These are phyloP conservation scores for Raddia distichophylla DNA, from an alignment of 176 grass and related monocot genomes.

Conservation along the genomic window DNA sequence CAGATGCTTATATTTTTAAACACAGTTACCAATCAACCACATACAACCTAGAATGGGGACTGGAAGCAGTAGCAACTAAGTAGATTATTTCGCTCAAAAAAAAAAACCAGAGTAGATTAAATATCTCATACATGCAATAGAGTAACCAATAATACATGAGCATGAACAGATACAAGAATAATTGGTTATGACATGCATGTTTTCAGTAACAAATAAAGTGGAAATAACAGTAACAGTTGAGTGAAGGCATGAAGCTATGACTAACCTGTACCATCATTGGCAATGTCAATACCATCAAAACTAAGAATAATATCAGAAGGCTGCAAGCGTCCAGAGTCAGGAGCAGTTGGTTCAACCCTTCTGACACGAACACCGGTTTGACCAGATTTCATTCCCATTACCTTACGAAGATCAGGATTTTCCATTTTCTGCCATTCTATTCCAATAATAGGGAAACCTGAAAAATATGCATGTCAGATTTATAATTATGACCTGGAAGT, in stretches of 20 bases:
- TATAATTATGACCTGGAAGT: not conserved
- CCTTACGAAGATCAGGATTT: constrained; percentile 93
- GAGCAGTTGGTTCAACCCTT: constrained; percentile 90
- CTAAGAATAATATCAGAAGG: constrained; percentile 93
- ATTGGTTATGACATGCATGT: not conserved
- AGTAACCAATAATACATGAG: constrained; percentile 1
- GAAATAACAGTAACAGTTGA: constrained; percentile 7
- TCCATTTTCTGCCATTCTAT: constrained; percentile 99
- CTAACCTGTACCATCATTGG: constrained; percentile 97
- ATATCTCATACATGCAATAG: not conserved
- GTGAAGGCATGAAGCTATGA: not conserved
- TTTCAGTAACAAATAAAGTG: not conserved
- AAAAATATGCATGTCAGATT: not conserved
- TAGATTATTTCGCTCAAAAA: not conserved
- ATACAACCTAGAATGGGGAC: not conserved
- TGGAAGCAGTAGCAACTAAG: not conserved
- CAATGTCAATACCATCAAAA: constrained; percentile 91
- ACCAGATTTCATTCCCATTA: constrained; percentile 88
- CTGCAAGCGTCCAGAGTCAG: constrained; percentile 73
- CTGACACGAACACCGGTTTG: constrained; percentile 93
- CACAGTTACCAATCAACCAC: not conserved
- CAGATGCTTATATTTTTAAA: not conserved
- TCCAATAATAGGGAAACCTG: constrained; percentile 93
- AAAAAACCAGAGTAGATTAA: not conserved
- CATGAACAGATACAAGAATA: not conserved